These are phyloP conservation scores for Dicorynia guianensis DNA, from an alignment of 306 rosid genomes.

Conservation along the genomic window DNA sequence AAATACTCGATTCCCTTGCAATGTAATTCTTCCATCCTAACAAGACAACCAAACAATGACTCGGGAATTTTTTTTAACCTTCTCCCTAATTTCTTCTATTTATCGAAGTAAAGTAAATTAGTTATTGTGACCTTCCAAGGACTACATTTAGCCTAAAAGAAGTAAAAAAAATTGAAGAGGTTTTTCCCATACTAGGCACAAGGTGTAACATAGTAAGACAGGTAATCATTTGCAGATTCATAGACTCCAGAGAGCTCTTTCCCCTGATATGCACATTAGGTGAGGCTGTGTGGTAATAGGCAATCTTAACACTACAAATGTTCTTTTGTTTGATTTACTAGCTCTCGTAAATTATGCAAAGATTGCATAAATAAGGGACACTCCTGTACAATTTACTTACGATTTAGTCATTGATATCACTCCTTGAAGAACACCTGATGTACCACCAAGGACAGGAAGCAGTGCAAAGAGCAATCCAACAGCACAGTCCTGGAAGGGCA, in stretches of 20 bases:
- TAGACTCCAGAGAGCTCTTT: slow-evolving; percentile 18
- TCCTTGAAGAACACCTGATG: slow-evolving; percentile 95
- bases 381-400: slow-evolving; percentile 58
- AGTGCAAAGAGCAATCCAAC: slow-evolving; percentile 97
- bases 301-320: background rate
- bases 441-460: slow-evolving; percentile 93
- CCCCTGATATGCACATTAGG: background rate
- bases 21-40: slow-evolving; percentile 28
- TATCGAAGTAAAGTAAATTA: slow-evolving; percentile 10
- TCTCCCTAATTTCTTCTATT: background rate
- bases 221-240: background rate
- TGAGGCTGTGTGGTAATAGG: background rate
- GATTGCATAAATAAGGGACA: slow-evolving; percentile 26
- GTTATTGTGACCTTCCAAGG: slow-evolving; percentile 16
- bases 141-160: background rate
- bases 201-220: slow-evolving; percentile 18
- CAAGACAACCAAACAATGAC: slow-evolving; percentile 2
- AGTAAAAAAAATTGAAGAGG: slow-evolving; percentile 13
- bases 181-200: slow-evolving; percentile 12
- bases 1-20: background rate
- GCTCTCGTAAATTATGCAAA: slow-evolving; percentile 8
- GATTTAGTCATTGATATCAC: slow-evolving; percentile 89
- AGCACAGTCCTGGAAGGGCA: slow-evolving; percentile 82
- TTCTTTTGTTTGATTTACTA: background rate
- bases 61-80: background rate